Conservation (phyloP, 352 stramenopile species). For the Peronospora belbahrii region DNA sequence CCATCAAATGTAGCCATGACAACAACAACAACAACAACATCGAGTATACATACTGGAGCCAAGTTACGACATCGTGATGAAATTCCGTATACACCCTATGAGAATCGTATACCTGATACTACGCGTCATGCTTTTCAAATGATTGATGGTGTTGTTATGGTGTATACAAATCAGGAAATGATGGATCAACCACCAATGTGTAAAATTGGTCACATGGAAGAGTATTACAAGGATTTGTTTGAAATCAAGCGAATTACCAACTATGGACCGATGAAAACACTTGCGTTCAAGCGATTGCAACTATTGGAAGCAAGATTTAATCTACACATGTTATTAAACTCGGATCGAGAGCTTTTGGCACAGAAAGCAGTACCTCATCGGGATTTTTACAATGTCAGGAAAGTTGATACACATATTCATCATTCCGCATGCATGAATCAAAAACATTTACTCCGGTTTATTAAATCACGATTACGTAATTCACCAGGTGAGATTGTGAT, state of each 20-base stretch:
- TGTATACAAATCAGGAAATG: slow-evolving; percentile 31
- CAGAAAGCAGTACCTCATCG: slow-evolving; percentile 95
- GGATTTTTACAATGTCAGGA: slow-evolving; percentile 98
- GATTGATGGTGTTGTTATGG: slow-evolving; percentile 50
- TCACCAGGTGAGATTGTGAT: slow-evolving; percentile 91
- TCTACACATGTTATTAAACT: slow-evolving; percentile 94
- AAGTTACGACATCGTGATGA: slow-evolving; percentile 64
- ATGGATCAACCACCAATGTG: slow-evolving; percentile 33
- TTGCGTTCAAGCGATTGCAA: slow-evolving; percentile 83
- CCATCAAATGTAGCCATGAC: too few species aligned
- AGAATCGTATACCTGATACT: slow-evolving; percentile 29
- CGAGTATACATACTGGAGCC: slow-evolving; percentile 6
- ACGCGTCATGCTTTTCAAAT: slow-evolving; percentile 48
- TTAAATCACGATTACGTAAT: slow-evolving; percentile 75
- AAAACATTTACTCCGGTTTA: slow-evolving; percentile 91
- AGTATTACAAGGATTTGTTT: slow-evolving; percentile 73
- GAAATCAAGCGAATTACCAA: slow-evolving; percentile 84
- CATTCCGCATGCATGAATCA: slow-evolving; percentile 95
- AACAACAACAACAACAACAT: too few species aligned
- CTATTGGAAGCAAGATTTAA: slow-evolving; percentile 92
- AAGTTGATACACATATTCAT: slow-evolving; percentile 99
- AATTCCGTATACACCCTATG: slow-evolving; percentile 62
- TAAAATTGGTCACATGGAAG: slow-evolving; percentile 34
- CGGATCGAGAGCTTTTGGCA: slow-evolving; percentile 89
- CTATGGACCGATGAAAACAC: slow-evolving; percentile 79